A percentile compares a stretch with the other conserved stretches of the same genome.
Evolutionary conservation across 116 monocot species (phyloP).

Genomic region (Zostera marina): DNA sequence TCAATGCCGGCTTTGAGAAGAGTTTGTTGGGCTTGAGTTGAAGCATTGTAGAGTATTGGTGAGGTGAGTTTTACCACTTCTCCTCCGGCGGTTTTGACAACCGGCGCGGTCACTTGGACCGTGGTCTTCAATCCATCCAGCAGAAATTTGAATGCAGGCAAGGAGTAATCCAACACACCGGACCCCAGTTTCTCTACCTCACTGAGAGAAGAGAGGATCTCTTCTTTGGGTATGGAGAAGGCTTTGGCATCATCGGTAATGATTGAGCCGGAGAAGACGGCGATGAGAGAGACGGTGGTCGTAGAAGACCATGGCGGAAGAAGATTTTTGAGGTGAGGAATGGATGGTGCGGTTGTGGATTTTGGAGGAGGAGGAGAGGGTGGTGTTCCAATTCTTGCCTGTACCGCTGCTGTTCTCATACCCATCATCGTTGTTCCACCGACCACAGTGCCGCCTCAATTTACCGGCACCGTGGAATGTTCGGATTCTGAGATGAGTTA

Average conservation of each 20-base stretch:
- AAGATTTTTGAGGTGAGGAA: background rate
- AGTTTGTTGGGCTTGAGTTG: constrained; percentile 60
- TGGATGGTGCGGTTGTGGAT: background rate
- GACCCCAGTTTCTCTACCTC: constrained; percentile 42
- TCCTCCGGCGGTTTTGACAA: constrained; percentile 39
- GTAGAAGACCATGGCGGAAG: background rate
- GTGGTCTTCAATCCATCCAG: constrained; percentile 50
- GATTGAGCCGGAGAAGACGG: constrained; percentile 31
- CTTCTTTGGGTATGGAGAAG: constrained; percentile 56
- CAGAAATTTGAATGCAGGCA: constrained; percentile 27
- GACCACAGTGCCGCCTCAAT: no score
- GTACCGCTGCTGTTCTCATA: no score
- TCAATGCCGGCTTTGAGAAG: constrained; percentile 72
- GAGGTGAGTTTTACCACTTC: constrained; percentile 56
- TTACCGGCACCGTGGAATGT: no score
- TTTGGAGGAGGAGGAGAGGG: constrained; percentile 8
- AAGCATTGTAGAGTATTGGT: constrained; percentile 55
- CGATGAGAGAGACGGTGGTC: constrained; percentile 31
- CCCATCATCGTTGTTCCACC: no score
- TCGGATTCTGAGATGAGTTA: no score
- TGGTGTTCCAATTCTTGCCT: no score
- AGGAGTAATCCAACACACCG: constrained; percentile 26
- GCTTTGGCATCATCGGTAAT: constrained; percentile 39
- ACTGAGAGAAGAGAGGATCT: constrained; percentile 51
- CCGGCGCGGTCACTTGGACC: constrained; percentile 46